Evolutionary conservation across 2,329 filamentous ascomycete genomes (phyloP).

Genomic region (Periconia sp.): DNA sequence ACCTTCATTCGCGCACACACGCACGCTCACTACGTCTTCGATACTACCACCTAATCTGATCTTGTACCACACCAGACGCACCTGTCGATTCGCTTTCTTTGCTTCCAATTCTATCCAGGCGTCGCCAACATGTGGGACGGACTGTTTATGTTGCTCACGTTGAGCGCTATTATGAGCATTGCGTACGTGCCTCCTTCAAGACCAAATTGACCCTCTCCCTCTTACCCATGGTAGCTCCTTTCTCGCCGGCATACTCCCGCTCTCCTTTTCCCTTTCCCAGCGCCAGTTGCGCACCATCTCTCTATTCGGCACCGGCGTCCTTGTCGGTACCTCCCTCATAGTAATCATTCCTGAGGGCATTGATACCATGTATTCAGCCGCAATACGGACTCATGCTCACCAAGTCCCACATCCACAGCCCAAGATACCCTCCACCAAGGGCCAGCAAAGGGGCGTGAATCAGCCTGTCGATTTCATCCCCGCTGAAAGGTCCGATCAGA

Average conservation of each 20-base stretch:
- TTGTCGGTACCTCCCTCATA: slow-evolving; percentile 92
- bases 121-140: slow-evolving; percentile 58
- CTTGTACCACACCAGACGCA: neutral
- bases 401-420: slow-evolving; percentile 23
- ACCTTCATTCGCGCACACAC: neutral
- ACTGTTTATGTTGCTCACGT: slow-evolving; percentile 63
- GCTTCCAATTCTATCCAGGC: slow-evolving; percentile 8
- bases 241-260: slow-evolving; percentile 83
- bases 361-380: slow-evolving; percentile 75
- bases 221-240: slow-evolving; percentile 69
- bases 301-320: slow-evolving; percentile 86
- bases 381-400: slow-evolving; percentile 25
- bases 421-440: slow-evolving; percentile 25
- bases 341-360: slow-evolving; percentile 98
- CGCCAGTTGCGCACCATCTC: slow-evolving; percentile 88
- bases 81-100: slow-evolving; percentile 17
- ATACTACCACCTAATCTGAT: slow-evolving; percentile 7
- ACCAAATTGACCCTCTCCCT: neutral
- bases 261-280: slow-evolving; percentile 84
- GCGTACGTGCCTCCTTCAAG: slow-evolving; percentile 51
- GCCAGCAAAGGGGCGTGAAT: slow-evolving; percentile 29
- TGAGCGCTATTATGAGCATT: slow-evolving; percentile 67
- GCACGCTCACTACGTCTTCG: neutral
- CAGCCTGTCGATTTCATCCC: slow-evolving; percentile 23
- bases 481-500: slow-evolving; percentile 20